These are phyloP conservation scores for Solanum virginianum DNA, from an alignment of 257 asterid species.

Conservation along the genomic window DNA sequence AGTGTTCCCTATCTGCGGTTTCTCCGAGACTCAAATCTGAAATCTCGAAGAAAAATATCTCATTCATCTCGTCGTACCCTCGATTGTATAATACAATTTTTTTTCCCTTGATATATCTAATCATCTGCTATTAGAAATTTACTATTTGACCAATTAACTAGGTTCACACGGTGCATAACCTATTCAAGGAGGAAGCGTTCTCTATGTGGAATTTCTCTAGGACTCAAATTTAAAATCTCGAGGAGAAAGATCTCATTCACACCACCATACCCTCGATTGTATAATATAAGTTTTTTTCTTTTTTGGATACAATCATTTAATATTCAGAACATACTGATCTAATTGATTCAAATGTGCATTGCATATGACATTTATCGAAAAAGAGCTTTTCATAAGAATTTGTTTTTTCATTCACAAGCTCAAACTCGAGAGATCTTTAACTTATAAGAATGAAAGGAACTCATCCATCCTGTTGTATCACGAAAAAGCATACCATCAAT, in stretches of 20 bases:
- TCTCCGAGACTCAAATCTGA: too few species aligned
- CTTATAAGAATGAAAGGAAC: fast-evolving
- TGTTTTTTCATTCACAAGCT: background rate
- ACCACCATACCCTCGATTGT: background rate
- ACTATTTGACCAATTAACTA: too few species aligned
- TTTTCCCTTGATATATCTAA: too few species aligned
- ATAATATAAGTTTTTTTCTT: background rate
- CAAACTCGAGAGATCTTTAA: background rate
- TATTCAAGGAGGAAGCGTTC: too few species aligned
- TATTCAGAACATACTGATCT: background rate
- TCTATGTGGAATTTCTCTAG: too few species aligned
- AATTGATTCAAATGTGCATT: fast-evolving
- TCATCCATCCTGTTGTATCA: background rate
- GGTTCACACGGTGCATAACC: too few species aligned
- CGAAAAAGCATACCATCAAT: background rate
- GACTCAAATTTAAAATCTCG: background rate
- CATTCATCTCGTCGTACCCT: too few species aligned
- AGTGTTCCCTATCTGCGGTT: too few species aligned
- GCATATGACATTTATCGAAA: fast-evolving
- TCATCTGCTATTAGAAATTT: too few species aligned
- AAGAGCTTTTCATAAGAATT: fast-evolving
- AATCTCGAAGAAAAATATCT: too few species aligned
- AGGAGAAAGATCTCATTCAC: background rate
- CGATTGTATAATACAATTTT: too few species aligned
- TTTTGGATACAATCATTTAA: background rate